These are phyloP conservation scores for Cardiospermum halicacabum DNA, from an alignment of 345 rosid genomes.

Conservation along the genomic window DNA sequence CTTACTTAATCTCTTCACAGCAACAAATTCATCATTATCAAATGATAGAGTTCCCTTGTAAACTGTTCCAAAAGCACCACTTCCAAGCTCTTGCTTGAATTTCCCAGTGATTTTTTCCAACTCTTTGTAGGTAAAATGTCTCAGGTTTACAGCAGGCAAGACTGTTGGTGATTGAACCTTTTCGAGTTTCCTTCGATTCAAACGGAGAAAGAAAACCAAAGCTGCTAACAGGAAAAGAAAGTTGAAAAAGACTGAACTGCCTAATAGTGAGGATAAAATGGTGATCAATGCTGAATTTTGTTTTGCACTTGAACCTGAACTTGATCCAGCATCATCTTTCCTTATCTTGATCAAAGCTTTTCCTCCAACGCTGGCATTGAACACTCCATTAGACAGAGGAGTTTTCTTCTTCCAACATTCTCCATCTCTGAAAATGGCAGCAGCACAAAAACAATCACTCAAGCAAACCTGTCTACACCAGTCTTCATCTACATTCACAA, in stretches of 20 bases:
- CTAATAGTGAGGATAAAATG: slow-evolving; percentile 19
- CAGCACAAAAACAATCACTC: slow-evolving; percentile 35
- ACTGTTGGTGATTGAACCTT: background rate
- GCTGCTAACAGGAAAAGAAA: slow-evolving; percentile 18
- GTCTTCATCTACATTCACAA: slow-evolving; percentile 17
- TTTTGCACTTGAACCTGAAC: background rate
- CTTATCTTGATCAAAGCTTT: slow-evolving; percentile 30
- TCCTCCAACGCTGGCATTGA: slow-evolving; percentile 6
- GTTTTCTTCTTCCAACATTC: slow-evolving; percentile 32
- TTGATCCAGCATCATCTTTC: slow-evolving; percentile 16
- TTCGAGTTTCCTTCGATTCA: background rate
- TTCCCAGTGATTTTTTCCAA: slow-evolving; percentile 18
- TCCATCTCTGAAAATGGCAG: slow-evolving; percentile 19
- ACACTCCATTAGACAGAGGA: slow-evolving; percentile 29
- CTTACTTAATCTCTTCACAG: slow-evolving; percentile 25
- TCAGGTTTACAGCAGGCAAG: slow-evolving; percentile 7
- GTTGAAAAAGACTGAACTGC: slow-evolving; percentile 20
- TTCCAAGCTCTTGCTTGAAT: slow-evolving; percentile 32
- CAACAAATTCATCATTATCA: background rate
- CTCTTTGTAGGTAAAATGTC: slow-evolving; percentile 22
- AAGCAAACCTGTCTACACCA: slow-evolving; percentile 32
- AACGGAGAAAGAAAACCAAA: background rate
- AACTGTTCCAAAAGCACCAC: slow-evolving; percentile 29
- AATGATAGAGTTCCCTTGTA: slow-evolving; percentile 22
- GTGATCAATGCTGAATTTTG: slow-evolving; percentile 8